phyloP scores from a whole-genome alignment of 192 early-diverging fungal genomes.

The Paraglomus brasilianum region DNA sequence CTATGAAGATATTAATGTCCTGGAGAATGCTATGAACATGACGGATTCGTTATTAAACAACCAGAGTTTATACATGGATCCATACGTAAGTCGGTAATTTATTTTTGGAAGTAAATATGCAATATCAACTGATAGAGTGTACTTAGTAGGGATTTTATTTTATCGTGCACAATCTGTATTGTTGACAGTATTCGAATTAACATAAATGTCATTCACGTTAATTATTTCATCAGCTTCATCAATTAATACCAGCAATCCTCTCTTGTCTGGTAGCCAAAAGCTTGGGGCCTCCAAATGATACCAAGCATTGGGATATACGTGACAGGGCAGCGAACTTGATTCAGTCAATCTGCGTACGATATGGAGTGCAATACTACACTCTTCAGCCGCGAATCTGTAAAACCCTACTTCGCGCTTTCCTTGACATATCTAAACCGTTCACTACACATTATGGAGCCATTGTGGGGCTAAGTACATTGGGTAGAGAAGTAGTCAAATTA shows the following conservation, averaged over 20 bases:
- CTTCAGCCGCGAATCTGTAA: conserved; percentile 87
- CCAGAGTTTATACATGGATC: conserved; percentile 87
- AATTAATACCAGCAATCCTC: conserved; percentile 90
- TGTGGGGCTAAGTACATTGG: conserved; percentile 71
- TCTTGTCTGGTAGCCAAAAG: conserved; percentile 89
- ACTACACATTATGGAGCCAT: conserved; percentile 90
- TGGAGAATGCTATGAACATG: conserved; percentile 78
- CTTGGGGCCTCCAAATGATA: conserved; percentile 65
- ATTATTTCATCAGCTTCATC: conserved; percentile 69
- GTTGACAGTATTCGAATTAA: not conserved
- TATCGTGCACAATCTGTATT: not conserved
- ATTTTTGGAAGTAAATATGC: not conserved
- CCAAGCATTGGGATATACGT: conserved; percentile 86
- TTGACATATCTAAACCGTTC: conserved; percentile 81
- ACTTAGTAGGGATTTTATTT: not conserved
- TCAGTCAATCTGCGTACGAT: conserved; percentile 71
- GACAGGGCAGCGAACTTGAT: conserved; percentile 72
- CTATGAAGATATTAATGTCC: conserved; percentile 65
- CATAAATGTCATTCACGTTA: not conserved
- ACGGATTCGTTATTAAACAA: conserved; percentile 81
- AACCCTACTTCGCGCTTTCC: conserved; percentile 84
- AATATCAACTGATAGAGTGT: not conserved
- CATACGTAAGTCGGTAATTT: conserved; percentile 66
- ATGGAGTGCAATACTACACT: conserved; percentile 78
- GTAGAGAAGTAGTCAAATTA: conserved; percentile 71